Base-by-base conservation (phyloP, 257 asterid genomes). In the Eustoma russellianum region DNA sequence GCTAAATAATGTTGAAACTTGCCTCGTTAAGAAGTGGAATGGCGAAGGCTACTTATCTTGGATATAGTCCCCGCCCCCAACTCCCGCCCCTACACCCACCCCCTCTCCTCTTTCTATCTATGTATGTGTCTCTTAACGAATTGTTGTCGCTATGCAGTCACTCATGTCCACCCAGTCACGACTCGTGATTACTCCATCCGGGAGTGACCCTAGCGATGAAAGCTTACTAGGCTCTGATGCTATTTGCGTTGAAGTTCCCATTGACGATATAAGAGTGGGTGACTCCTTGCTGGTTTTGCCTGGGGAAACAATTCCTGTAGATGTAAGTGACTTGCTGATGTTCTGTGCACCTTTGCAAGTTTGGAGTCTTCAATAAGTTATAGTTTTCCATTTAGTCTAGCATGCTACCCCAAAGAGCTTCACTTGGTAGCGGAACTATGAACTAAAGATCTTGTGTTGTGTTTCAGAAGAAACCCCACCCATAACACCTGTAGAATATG, bases 221-320 rank as follows among this genome's bases (percentile, higher is more conserved):
- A 70, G 52, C 16, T 74, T 91, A 45, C 82, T 87, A 50, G 57
- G 90, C 64, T 60, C 92, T 58, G 94, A 84, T 77, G 93, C 95
- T 44, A 77, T 91, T 74, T 80, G 87, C 66, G 66, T 82, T 63
- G 94, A 84, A 82, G 98, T 91, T 66, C 93, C 96, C 54, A 91
- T 96, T 9, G 98, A 91, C 77, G 95, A 86, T 63, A 67, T 87
- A 66, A 83, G 90, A 48, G 78, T 82, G 50, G 95, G 94, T 45
- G 98, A 91, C 64, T 61, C 86, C 33, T 59, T 91, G 68, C 73
- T 87, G 79, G 98, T 91, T 77, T 78, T 91, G 71, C 96, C 98
- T 60, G 96, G 98, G 56, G 96, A 91, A 80, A 91, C 95, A 62
- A 78, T 91, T 55, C 95, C 98, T 44, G 94, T 91, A 41, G 98